Percentiles rank a stretch among this genome's conserved stretches.
These are phyloP conservation scores for Fonsecaea pedrosoi DNA, from an alignment of 2,329 filamentous ascomycete genomes.

Conservation along the genomic window DNA sequence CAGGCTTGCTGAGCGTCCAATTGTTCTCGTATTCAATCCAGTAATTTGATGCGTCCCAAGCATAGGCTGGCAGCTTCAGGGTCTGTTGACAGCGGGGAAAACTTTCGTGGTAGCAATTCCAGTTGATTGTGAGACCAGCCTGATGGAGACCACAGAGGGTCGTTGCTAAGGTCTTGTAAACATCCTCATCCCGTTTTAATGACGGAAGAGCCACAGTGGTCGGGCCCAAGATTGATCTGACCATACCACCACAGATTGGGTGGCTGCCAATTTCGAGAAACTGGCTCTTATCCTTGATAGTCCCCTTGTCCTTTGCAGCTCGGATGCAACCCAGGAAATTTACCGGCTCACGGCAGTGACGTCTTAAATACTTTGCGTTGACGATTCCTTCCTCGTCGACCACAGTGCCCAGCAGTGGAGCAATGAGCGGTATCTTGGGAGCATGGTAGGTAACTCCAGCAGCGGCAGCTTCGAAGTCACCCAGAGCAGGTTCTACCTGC, in stretches of 20 bases:
- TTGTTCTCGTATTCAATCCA: slow-evolving; percentile 45
- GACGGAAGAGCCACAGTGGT: slow-evolving; percentile 64
- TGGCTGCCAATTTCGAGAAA: slow-evolving; percentile 79
- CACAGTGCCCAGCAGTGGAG: slow-evolving; percentile 68
- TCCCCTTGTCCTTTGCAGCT: slow-evolving; percentile 63
- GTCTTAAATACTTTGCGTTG: slow-evolving; percentile 67
- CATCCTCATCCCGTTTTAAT: slow-evolving; percentile 66
- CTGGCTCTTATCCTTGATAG: slow-evolving; percentile 67
- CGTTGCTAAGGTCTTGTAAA: slow-evolving; percentile 68
- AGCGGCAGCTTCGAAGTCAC: slow-evolving; percentile 64
- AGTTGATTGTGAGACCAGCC: slow-evolving; percentile 69
- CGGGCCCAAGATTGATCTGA: slow-evolving; percentile 68
- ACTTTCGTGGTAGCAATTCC: slow-evolving; percentile 72
- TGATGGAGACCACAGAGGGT: slow-evolving; percentile 67
- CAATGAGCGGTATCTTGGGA: slow-evolving; percentile 69
- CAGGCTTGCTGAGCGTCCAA: slow-evolving; percentile 1
- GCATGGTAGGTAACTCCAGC: slow-evolving; percentile 61
- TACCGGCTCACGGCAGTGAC: slow-evolving; percentile 71
- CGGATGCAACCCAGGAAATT: slow-evolving; percentile 63
- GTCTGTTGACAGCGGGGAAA: slow-evolving; percentile 48
- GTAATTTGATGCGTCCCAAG: slow-evolving; percentile 32
- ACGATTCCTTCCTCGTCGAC: slow-evolving; percentile 64
- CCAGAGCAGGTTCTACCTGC: slow-evolving; percentile 69
- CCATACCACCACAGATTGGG: slow-evolving; percentile 71
- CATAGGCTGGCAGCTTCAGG: slow-evolving; percentile 22